phyloP scores from a whole-genome alignment of 2,329 filamentous ascomycete genomes.

The Penicillium sp. region DNA sequence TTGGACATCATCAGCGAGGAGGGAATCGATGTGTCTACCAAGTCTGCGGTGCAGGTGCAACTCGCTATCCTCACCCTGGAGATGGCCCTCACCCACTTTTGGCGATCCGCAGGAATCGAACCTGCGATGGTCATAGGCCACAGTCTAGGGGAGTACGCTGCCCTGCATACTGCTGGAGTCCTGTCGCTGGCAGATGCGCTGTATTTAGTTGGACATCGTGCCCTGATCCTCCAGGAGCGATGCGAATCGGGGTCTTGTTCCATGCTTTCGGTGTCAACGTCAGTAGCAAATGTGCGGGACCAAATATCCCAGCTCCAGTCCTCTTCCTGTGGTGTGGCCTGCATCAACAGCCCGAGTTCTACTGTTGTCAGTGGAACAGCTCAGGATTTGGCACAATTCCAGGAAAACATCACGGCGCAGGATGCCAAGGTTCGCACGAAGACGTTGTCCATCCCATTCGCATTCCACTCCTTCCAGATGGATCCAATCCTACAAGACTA shows the following conservation, averaged over 20 bases:
- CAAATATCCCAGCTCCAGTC: neutral
- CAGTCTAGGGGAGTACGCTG: slow-evolving; percentile 46
- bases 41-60: slow-evolving; percentile 33
- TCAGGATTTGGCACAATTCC: slow-evolving; percentile 62
- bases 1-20: slow-evolving; percentile 45
- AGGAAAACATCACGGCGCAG: slow-evolving; percentile 45
- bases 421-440: slow-evolving; percentile 61
- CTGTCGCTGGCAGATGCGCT: slow-evolving; percentile 47
- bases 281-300: slow-evolving; percentile 18
- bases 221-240: slow-evolving; percentile 58
- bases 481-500: slow-evolving; percentile 20
- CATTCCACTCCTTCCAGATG: slow-evolving; percentile 44
- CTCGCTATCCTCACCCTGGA: slow-evolving; percentile 43
- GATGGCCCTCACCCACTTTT: slow-evolving; percentile 44
- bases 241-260: slow-evolving; percentile 70
- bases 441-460: slow-evolving; percentile 64
- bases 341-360: slow-evolving; percentile 75
- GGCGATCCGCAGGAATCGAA: slow-evolving; percentile 33
- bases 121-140: slow-evolving; percentile 60
- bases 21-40: neutral
- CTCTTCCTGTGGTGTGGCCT: slow-evolving; percentile 60
- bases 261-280: slow-evolving; percentile 62
- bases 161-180: slow-evolving; percentile 38
- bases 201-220: slow-evolving; percentile 71
- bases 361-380: slow-evolving; percentile 71